Conservation (phyloP, 2,329 filamentous ascomycete species). For the Macrophomina tecta region DNA sequence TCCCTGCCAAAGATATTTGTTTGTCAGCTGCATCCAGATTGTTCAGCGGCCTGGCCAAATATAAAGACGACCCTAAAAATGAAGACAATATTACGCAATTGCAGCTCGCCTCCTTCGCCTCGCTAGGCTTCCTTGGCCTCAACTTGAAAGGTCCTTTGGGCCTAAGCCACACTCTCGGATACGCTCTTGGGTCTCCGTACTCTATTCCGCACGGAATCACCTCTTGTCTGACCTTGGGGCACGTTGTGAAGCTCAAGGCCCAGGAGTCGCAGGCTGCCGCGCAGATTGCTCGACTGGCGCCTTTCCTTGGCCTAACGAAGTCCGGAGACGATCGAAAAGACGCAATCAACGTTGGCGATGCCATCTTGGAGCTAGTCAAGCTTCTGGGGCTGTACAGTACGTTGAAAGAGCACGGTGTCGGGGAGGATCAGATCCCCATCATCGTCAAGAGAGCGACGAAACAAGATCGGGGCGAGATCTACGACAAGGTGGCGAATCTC, state of each 20-base stretch:
- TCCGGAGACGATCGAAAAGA: conserved; percentile 52
- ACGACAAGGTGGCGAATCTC: conserved; percentile 50
- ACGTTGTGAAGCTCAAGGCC: conserved; percentile 61
- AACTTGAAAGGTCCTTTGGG: conserved; percentile 60
- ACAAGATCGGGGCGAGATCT: conserved; percentile 50
- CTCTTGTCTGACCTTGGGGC: conserved; percentile 60
- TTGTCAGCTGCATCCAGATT: conserved; percentile 54
- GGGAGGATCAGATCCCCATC: conserved; percentile 47
- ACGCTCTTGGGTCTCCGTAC: conserved; percentile 62
- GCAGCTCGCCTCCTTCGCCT: conserved; percentile 59
- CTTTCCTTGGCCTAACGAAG: conserved; percentile 49
- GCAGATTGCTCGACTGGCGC: conserved; percentile 53
- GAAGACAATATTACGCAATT: conserved; percentile 58
- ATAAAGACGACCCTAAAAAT: conserved; percentile 53
- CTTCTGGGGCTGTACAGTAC: conserved; percentile 52
- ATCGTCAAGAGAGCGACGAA: conserved; percentile 54
- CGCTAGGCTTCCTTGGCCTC: conserved; percentile 56
- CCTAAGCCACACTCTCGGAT: conserved; percentile 54
- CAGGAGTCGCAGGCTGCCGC: conserved; percentile 51
- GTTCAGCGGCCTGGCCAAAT: conserved; percentile 56
- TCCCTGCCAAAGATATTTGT: conserved; percentile 55
- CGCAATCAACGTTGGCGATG: conserved; percentile 52
- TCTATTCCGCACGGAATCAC: conserved; percentile 64
- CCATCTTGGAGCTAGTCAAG: conserved; percentile 51
- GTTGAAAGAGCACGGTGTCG: conserved; percentile 54